Percentiles rank a stretch among this genome's conserved stretches.
These are phyloP conservation scores for Globisporangium okanoganense DNA, from an alignment of 352 stramenopile genomes.

Conservation along the genomic window DNA sequence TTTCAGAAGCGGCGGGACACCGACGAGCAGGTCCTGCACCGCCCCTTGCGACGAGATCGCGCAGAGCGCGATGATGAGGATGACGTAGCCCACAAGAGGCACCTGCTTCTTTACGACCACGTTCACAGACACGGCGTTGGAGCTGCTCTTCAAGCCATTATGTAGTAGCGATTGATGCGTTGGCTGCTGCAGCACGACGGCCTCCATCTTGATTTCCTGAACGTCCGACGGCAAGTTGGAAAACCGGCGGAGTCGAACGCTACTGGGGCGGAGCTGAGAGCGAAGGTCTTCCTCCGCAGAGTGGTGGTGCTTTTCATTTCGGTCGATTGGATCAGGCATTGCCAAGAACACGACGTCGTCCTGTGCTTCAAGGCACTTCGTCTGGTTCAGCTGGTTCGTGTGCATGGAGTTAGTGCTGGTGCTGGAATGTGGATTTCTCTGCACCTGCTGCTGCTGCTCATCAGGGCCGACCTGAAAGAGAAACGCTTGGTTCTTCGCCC, in stretches of 20 bases:
- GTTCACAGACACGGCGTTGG: slow-evolving; percentile 21
- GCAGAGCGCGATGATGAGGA: slow-evolving; percentile 33
- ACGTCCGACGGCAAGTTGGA: slow-evolving; percentile 32
- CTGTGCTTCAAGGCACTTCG: background rate
- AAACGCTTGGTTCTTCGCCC: slow-evolving; percentile 18
- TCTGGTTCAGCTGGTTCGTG: background rate
- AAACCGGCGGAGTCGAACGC: slow-evolving; percentile 2
- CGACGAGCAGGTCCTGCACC: slow-evolving; percentile 33
- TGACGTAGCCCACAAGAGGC: slow-evolving; percentile 36
- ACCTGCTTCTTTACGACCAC: slow-evolving; percentile 50
- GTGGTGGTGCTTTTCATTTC: background rate
- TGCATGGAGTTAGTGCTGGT: background rate
- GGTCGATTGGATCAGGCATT: slow-evolving; percentile 17
- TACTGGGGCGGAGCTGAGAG: no score
- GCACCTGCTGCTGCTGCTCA: background rate
- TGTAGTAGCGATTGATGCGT: background rate
- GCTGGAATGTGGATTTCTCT: background rate
- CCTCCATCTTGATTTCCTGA: slow-evolving; percentile 33
- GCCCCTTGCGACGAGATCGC: slow-evolving; percentile 46
- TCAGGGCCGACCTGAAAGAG: slow-evolving; percentile 19
- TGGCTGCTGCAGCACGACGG: slow-evolving; percentile 18
- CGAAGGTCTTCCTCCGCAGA: background rate
- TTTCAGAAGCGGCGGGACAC: slow-evolving; percentile 42
- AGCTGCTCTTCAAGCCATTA: background rate
- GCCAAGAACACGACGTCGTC: slow-evolving; percentile 32